Conservation (phyloP, 2,329 filamentous ascomycete species). For the Lasiodiplodia gonubiensis region DNA sequence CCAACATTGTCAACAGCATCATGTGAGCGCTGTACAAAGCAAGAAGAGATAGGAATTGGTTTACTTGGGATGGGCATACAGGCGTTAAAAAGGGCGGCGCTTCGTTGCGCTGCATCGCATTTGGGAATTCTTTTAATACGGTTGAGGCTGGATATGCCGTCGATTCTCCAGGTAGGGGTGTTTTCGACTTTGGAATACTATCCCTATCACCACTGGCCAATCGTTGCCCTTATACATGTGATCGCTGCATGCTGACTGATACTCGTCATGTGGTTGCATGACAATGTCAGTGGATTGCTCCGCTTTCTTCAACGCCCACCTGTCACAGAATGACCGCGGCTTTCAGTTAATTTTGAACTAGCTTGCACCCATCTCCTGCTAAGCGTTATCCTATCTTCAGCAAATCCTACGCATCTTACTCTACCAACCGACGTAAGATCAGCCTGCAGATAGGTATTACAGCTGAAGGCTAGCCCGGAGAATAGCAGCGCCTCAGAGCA, state of each 20-base stretch:
- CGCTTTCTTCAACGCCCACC: no score
- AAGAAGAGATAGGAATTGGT: neutral
- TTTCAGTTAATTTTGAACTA: neutral
- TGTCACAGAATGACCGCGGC: no score
- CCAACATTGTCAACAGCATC: slow-evolving; percentile 88
- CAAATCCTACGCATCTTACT: neutral
- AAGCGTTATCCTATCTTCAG: neutral
- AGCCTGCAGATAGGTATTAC: no score
- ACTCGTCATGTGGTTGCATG: neutral
- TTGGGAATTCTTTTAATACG: neutral
- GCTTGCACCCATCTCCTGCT: neutral
- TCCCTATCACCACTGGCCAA: neutral
- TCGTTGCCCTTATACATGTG: neutral
- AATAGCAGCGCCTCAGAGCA: neutral
- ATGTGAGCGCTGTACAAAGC: slow-evolving; percentile 70
- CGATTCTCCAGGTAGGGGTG: slow-evolving; percentile 1
- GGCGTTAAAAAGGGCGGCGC: slow-evolving; percentile 5
- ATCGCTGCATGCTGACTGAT: neutral
- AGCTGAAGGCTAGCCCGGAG: no score
- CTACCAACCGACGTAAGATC: no score
- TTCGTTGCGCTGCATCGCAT: neutral
- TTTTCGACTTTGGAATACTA: neutral
- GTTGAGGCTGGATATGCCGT: neutral
- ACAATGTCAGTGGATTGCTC: neutral
- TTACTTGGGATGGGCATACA: neutral